Percentiles rank a stretch among this genome's conserved stretches.
These are phyloP conservation scores for Pseudogymnoascus sp. DNA, from an alignment of 2,329 filamentous ascomycete genomes.

Conservation along the genomic window DNA sequence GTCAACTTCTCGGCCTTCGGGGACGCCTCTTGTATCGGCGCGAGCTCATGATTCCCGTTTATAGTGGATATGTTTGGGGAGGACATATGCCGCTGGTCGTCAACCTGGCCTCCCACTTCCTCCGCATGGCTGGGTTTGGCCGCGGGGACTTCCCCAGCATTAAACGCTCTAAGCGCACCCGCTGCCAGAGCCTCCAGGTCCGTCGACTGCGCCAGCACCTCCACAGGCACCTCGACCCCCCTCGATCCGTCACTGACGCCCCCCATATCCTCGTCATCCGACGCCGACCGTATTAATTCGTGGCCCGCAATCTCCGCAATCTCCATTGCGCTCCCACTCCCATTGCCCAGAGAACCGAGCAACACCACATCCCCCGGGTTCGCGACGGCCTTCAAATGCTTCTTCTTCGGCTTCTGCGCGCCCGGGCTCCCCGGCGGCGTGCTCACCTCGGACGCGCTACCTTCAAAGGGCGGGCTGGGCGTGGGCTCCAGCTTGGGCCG, in stretches of 20 bases:
- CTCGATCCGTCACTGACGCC: slow-evolving; percentile 26
- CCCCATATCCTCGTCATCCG: slow-evolving; percentile 32
- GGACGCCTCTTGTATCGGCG: slow-evolving; percentile 24
- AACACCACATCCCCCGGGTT: slow-evolving; percentile 61
- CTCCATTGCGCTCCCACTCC: slow-evolving; percentile 52
- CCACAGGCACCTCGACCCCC: slow-evolving; percentile 14
- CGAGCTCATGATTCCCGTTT: slow-evolving; percentile 16
- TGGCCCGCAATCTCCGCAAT: slow-evolving; percentile 52
- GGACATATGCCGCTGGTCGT: not conserved
- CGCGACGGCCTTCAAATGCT: slow-evolving; percentile 43
- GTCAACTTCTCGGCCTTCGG: slow-evolving; percentile 20
- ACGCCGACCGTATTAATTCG: slow-evolving; percentile 36
- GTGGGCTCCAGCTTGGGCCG: slow-evolving; percentile 42
- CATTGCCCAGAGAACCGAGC: slow-evolving; percentile 51
- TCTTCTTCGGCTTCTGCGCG: slow-evolving; percentile 43
- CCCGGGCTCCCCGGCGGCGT: slow-evolving; percentile 28
- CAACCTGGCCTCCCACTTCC: not conserved
- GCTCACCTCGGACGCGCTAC: slow-evolving; percentile 39
- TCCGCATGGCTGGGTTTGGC: not conserved
- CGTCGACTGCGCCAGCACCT: not conserved
- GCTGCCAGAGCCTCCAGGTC: slow-evolving; percentile 12
- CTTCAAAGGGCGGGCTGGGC: slow-evolving; percentile 42
- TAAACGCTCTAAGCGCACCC: slow-evolving; percentile 11
- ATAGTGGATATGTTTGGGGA: not conserved
- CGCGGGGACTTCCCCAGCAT: not conserved